Evolutionary conservation across 2,329 filamentous ascomycete genomes (phyloP), one percentile per base, ranked within the genome.

Genomic region (Penicillium sp.): DNA sequence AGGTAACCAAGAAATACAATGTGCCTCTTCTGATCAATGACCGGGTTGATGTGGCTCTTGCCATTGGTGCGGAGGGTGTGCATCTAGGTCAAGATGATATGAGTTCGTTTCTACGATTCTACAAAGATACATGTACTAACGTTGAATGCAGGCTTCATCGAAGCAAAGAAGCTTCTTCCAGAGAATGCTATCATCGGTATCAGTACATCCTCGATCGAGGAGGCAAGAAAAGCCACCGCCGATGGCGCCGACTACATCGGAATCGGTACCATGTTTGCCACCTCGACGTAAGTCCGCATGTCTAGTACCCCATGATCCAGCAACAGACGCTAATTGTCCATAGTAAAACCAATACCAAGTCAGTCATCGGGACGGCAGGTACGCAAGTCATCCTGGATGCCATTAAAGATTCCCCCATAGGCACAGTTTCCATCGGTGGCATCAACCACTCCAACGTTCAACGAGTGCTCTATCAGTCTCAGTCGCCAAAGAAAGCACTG

Each of bases 41-140:
- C 72, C 86, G 92, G 13, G 84, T 97, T 6, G 92, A 96, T 71
- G 90, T 97, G 26, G 92, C 92, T 9, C 81, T 91, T 18, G 92
- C 91, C 14, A 83, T 92, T 42, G 89, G 86, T 13, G 94, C 90
- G 55, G 93, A 97, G 76, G 94, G 94, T 44, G 91, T 96, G 9
- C 94, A 97, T 72, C 84, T 97, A 48, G 94, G 94, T 7, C 93
- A 97, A 77, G 92, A 97, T 81, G 93, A 97, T 73, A 87, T 96
- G 80, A 81, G 88, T 89, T 73, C 63, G 81, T 73, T 24, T 7
- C 18, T 35, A 38, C 22, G 35, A 26, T 46, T 44, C 37, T n/a
- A 39, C 50, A 44, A 18, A 31, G 20, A 40, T 38, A 14, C 38
- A 39, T 46, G 24, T 42, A 32, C 22, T 57, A 8, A 57, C 32